Percentiles rank a stretch among this genome's conserved stretches.
Conservation (phyloP, 345 rosid genomes). For the Syzygium aromaticum region DNA sequence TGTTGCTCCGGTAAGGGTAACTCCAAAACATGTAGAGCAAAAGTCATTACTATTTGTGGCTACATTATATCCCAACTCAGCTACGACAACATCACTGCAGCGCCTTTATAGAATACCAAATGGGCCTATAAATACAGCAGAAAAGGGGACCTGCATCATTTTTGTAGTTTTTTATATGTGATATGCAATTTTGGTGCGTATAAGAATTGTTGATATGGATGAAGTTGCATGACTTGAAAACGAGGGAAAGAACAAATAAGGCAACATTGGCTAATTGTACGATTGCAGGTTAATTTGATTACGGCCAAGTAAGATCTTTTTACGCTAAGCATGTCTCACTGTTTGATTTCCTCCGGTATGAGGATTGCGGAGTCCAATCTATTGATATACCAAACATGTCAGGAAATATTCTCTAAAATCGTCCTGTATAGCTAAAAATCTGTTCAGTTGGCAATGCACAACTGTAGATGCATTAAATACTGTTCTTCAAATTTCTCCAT, state of each 20-base stretch:
- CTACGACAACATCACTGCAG: background rate
- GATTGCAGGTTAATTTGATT: background rate
- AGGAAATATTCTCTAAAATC: background rate
- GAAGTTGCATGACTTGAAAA: background rate
- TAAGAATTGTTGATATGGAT: background rate
- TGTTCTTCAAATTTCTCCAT: background rate
- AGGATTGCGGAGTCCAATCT: background rate
- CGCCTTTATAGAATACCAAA: background rate
- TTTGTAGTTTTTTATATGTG: background rate
- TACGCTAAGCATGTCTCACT: background rate
- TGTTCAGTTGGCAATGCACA: background rate
- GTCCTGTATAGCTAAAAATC: background rate
- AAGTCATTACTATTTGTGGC: background rate
- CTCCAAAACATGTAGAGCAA: background rate
- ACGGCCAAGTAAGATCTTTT: background rate
- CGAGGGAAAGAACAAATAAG: background rate
- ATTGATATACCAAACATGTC: background rate
- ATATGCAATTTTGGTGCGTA: background rate
- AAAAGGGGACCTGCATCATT: background rate
- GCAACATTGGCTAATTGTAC: background rate
- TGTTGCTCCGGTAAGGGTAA: background rate
- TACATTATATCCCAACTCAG: background rate
- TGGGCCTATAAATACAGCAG: background rate
- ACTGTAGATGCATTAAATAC: background rate
- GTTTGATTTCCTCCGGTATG: background rate